phyloP scores from a whole-genome alignment of 768 basidiomycete species.

The Podaxis mareebaensis region DNA sequence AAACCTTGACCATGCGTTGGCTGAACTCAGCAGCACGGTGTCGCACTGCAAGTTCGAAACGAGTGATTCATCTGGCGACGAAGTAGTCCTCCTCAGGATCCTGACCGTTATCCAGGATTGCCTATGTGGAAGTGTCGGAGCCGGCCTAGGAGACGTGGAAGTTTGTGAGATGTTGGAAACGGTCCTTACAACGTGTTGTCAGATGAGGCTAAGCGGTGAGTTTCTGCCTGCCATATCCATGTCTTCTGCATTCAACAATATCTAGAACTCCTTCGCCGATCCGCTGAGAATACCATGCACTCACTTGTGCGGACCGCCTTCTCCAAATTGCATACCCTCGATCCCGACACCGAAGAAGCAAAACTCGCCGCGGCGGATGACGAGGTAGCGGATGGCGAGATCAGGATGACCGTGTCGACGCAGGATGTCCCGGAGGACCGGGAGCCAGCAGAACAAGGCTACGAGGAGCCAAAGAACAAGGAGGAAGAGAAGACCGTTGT shows the following conservation, averaged over 20 bases:
- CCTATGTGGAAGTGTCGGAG: constrained; percentile 68
- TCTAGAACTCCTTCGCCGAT: constrained; percentile 82
- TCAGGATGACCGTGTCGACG: constrained; percentile 59
- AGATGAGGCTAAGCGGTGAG: constrained; percentile 94
- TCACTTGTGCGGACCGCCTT: constrained; percentile 83
- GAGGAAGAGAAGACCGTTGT: neutral
- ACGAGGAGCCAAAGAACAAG: constrained; percentile 8
- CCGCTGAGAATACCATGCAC: constrained; percentile 89
- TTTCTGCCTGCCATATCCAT: constrained; percentile 17
- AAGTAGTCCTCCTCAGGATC: constrained; percentile 91
- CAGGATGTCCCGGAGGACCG: constrained; percentile 26
- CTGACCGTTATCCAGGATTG: constrained; percentile 87
- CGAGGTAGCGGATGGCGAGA: constrained; percentile 49
- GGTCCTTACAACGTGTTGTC: constrained; percentile 94
- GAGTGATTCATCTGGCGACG: constrained; percentile 96
- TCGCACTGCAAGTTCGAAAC: constrained; percentile 98
- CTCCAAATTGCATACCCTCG: constrained; percentile 62
- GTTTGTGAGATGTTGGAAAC: constrained; percentile 99
- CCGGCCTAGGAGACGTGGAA: constrained; percentile 84
- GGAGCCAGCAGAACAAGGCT: constrained; percentile 22
- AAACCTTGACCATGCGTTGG: constrained; percentile 64
- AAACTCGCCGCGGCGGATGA: constrained; percentile 60
- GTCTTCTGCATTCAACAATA: constrained; percentile 13
- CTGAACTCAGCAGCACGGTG: constrained; percentile 84
- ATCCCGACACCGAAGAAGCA: constrained; percentile 67